phyloP scores from a whole-genome alignment of 805 yeast genomes.

The Vanderwaltozyma tropicalis region DNA sequence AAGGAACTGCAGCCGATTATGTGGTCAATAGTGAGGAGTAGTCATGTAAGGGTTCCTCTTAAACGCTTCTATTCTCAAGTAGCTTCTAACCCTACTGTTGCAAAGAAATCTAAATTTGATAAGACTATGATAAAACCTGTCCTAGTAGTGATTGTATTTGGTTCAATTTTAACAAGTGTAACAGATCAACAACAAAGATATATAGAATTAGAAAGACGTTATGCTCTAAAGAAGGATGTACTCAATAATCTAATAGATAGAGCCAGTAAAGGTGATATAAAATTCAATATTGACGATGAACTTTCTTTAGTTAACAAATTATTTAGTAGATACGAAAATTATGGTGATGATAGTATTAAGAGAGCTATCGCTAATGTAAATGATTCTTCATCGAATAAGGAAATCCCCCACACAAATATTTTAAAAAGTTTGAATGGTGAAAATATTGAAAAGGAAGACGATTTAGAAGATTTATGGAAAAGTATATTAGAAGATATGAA shows the following conservation, averaged over 20 bases:
- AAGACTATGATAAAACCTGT: conserved; percentile 31
- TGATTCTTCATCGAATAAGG: conserved; percentile 13
- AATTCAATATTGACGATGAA: conserved; percentile 34
- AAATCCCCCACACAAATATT: neutral
- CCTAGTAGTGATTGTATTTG: conserved; percentile 34
- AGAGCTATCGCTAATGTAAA: conserved; percentile 1
- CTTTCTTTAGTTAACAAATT: conserved; percentile 29
- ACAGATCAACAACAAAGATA: conserved; percentile 33
- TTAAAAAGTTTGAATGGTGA: neutral
- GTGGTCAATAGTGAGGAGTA: neutral
- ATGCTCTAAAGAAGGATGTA: conserved; percentile 30
- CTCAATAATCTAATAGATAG: conserved; percentile 32
- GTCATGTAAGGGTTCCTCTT: too few species aligned
- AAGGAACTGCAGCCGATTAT: too few species aligned
- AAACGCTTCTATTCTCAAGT: neutral
- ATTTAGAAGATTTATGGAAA: conserved; percentile 24
- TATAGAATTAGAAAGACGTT: conserved; percentile 32
- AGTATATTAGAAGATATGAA: conserved; percentile 17
- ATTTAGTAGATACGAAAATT: conserved; percentile 11
- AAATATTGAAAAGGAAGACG: conserved; percentile 10
- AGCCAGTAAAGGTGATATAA: conserved; percentile 29
- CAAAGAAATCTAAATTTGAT: conserved; percentile 20
- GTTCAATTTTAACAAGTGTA: conserved; percentile 39
- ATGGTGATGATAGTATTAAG: neutral
- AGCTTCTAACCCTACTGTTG: too few species aligned